These are phyloP conservation scores for Discostella stelligeroides DNA, from an alignment of 108 stramenopile species.

Conservation along the genomic window DNA sequence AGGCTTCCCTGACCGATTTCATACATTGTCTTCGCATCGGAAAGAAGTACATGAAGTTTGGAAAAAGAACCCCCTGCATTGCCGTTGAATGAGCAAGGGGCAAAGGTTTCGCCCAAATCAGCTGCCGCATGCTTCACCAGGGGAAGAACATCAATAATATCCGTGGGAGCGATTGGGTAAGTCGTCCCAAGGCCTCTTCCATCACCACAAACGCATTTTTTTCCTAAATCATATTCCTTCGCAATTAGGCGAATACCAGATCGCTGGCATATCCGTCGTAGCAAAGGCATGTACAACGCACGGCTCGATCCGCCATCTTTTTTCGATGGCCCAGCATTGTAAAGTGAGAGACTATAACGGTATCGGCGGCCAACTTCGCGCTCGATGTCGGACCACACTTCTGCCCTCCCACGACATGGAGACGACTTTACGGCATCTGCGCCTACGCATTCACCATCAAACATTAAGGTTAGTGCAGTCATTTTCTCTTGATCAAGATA, in stretches of 20 bases:
- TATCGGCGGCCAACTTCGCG: slow-evolving; percentile 74
- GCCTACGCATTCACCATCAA: slow-evolving; percentile 44
- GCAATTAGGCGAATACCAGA: slow-evolving; percentile 86
- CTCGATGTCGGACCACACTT: slow-evolving; percentile 83
- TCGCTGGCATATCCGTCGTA: slow-evolving; percentile 90
- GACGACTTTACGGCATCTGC: slow-evolving; percentile 37
- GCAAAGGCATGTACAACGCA: slow-evolving; percentile 62
- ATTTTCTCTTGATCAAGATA: slow-evolving; percentile 53
- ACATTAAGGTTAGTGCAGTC: slow-evolving; percentile 47
- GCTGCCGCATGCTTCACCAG: slow-evolving; percentile 90
- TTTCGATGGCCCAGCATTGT: slow-evolving; percentile 50
- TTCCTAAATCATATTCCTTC: slow-evolving; percentile 70
- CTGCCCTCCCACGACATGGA: slow-evolving; percentile 46
- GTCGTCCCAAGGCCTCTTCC: slow-evolving; percentile 53
- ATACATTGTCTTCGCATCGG: slow-evolving; percentile 77
- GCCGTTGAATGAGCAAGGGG: slow-evolving; percentile 61
- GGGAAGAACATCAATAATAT: slow-evolving; percentile 89
- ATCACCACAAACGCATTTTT: slow-evolving; percentile 66
- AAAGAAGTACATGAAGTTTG: slow-evolving; percentile 69
- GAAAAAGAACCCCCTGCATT: slow-evolving; percentile 48
- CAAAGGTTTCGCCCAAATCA: slow-evolving; percentile 59
- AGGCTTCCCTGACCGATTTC: slow-evolving; percentile 74
- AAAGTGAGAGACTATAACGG: slow-evolving; percentile 69
- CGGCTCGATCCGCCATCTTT: slow-evolving; percentile 25
- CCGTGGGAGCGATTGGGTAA: slow-evolving; percentile 81